phyloP scores from a whole-genome alignment of 768 basidiomycete species.

The Filobasidium wieringae region DNA sequence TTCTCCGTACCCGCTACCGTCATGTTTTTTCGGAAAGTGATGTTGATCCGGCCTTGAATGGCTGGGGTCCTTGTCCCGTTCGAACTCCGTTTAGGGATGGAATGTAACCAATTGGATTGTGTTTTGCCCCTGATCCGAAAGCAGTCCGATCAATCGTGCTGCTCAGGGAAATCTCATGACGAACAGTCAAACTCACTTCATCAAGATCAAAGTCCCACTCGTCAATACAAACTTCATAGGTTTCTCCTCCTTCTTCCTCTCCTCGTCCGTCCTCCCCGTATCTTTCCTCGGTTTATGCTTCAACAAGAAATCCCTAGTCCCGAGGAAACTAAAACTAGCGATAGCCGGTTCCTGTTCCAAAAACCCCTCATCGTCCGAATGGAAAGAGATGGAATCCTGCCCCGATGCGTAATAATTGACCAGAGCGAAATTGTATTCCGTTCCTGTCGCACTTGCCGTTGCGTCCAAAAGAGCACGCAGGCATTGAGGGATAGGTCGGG shows the following conservation, averaged over 20 bases:
- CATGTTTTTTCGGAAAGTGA: slow-evolving; percentile 38
- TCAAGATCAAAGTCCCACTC: slow-evolving; percentile 36
- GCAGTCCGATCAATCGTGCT: not conserved
- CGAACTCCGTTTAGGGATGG: slow-evolving; percentile 33
- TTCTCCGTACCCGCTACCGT: slow-evolving; percentile 34
- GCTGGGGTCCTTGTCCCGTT: slow-evolving; percentile 12
- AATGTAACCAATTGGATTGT: slow-evolving; percentile 37
- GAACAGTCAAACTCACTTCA: slow-evolving; percentile 18
- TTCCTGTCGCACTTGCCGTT: slow-evolving; percentile 29
- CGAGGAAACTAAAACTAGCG: slow-evolving; percentile 35
- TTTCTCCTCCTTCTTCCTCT: not conserved
- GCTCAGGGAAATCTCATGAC: no score
- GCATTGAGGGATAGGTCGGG: slow-evolving; percentile 32
- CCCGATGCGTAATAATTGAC: slow-evolving; percentile 37
- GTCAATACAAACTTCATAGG: slow-evolving; percentile 26
- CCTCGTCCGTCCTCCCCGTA: slow-evolving; percentile 16
- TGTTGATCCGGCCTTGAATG: slow-evolving; percentile 33
- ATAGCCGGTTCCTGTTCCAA: slow-evolving; percentile 37
- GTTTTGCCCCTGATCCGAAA: slow-evolving; percentile 26
- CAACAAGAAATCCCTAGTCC: slow-evolving; percentile 31
- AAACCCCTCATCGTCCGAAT: slow-evolving; percentile 35
- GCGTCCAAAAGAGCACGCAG: slow-evolving; percentile 10
- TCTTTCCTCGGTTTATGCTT: slow-evolving; percentile 29
- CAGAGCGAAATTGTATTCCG: slow-evolving; percentile 36
- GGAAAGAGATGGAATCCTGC: slow-evolving; percentile 36